These are phyloP conservation scores for Neopestalotiopsis clavispora DNA, from an alignment of 2,329 filamentous ascomycete genomes.

Conservation along the genomic window DNA sequence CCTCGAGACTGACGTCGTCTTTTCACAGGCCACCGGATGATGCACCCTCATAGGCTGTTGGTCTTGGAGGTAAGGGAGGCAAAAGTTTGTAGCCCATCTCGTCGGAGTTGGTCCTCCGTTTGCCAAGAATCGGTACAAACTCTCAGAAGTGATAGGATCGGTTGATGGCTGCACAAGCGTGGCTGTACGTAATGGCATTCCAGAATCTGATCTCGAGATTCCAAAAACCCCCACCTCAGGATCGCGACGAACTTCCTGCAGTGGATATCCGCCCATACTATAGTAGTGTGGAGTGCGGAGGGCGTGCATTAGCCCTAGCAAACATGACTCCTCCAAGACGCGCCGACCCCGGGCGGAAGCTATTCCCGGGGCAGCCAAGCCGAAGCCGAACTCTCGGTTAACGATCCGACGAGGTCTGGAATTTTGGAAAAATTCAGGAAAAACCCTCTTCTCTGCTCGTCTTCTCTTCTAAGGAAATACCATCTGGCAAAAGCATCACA, in stretches of 20 bases:
- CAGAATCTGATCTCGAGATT: not conserved
- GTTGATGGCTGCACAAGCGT: not conserved
- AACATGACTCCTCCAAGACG: not conserved
- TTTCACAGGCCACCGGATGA: no score
- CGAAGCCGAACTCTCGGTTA: not conserved
- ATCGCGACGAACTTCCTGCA: conserved; percentile 12
- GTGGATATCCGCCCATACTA: not conserved
- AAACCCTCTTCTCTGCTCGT: not conserved
- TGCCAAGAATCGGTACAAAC: not conserved
- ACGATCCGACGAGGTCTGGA: not conserved
- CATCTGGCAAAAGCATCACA: not conserved
- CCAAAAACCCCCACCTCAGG: not conserved
- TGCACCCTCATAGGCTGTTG: no score
- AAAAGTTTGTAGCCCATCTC: not conserved
- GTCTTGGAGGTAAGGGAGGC: no score
- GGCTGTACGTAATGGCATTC: not conserved
- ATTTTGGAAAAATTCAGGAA: not conserved
- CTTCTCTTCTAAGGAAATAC: not conserved
- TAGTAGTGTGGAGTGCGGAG: conserved; percentile 7
- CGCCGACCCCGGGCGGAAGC: conserved; percentile 13
- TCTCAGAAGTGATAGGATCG: not conserved
- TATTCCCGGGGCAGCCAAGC: not conserved
- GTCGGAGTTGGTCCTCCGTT: not conserved
- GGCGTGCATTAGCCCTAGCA: conserved; percentile 1
- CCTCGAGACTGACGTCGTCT: no score